Base-by-base conservation (phyloP, 208 protist species). In the Acanthamoeba triangularis region DNA sequence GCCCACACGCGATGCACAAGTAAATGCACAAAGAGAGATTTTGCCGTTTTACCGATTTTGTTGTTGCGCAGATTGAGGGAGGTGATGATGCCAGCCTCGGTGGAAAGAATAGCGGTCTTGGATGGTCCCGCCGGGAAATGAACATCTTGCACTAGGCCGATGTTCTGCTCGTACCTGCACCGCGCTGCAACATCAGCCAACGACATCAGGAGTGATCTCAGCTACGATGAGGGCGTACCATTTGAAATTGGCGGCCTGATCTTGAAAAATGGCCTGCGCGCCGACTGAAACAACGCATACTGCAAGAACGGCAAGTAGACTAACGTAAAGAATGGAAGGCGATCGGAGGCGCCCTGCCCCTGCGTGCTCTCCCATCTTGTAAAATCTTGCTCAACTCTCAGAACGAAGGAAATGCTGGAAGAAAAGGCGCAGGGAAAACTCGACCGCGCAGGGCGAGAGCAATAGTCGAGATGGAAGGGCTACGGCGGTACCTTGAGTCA, bases 141-240 rank as follows among this genome's bases (percentile, higher is more conserved):
- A 13, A 6, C 76, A 49, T 49, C 76, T 59, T 25, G 35, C 35
- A 85, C 44, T 3, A 85, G 20, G 20, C 76, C 76, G 20, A 85
- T 30, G 44, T 85, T 49, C 23, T 85, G 76, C 47, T 85, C 44
- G 30, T 85, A 85, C 76, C 76, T 85, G 44, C 76, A 72, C 63
- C 23, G 18, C 52, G 18, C 18, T 20, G 16, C 61, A 67, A 67
- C 7, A 33, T 67, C 33, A 30, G 8, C 7, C 0, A 78, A 44
- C 0, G 33, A 3, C 16, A 1, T 49, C 3, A 56, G 30, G n/a
- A 76, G n/a, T 76, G 52, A 56, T 56, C 52, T 14, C 13, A 2
- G 18, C 49, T 52, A 11, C 52, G 52, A 61, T 23, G 0, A 30
- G 16, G 61, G 23, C 8, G 37, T 85, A 85, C 76, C 76, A 85